A percentile compares a stretch with the other conserved stretches of the same genome.
These are phyloP conservation scores for Bipolaris victoriae DNA, from an alignment of 2,329 filamentous ascomycete genomes.

Conservation along the genomic window DNA sequence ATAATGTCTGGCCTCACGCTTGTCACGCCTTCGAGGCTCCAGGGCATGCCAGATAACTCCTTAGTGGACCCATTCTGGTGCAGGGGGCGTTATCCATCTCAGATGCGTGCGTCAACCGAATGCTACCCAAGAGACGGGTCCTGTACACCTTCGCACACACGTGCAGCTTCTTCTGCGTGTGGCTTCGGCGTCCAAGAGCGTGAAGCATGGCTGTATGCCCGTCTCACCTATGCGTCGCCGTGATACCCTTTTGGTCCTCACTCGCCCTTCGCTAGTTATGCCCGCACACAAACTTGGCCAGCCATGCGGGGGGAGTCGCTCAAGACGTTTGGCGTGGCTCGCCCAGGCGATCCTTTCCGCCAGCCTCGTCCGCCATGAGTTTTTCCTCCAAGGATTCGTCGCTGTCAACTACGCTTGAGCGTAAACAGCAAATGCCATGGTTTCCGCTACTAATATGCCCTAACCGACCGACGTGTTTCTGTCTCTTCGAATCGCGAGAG, in stretches of 20 bases:
- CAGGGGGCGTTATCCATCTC: constrained; percentile 6
- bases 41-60: constrained; percentile 11
- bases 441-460: background rate
- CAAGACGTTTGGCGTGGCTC: constrained; percentile 7
- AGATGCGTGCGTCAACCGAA: constrained; percentile 12
- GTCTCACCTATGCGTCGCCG: constrained; percentile 18
- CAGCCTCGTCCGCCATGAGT: constrained; percentile 16
- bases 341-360: constrained; percentile 11
- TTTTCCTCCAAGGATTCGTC: background rate
- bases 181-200: constrained; percentile 11
- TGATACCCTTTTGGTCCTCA: constrained; percentile 32
- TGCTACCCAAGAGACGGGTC: constrained; percentile 18
- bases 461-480: constrained; percentile 8
- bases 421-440: constrained; percentile 32
- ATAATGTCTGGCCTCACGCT: constrained; percentile 16
- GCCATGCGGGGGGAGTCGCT: constrained; percentile 4
- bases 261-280: constrained; percentile 7
- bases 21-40: constrained; percentile 24
- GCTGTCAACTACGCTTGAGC: constrained; percentile 23
- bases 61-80: constrained; percentile 6
- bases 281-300: background rate
- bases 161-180: constrained; percentile 10
- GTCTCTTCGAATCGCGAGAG: constrained; percentile 18
- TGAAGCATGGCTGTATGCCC: constrained; percentile 19
- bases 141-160: constrained; percentile 9